Conservation (phyloP, 1,139 yeast genomes). For the Hansenula lynferdii region DNA sequence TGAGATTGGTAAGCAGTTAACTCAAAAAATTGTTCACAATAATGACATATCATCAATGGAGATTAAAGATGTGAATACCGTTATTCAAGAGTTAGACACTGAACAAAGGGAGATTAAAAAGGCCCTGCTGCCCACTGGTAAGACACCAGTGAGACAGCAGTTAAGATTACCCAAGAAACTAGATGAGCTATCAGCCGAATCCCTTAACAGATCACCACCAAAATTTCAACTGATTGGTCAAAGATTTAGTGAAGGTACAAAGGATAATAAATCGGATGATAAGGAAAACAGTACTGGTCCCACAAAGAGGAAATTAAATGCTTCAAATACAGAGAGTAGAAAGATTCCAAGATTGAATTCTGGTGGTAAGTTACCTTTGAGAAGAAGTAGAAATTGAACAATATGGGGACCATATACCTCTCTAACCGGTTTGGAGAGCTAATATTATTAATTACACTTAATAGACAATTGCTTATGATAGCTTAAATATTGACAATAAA, state of each 20-base stretch:
- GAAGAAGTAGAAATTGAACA: neutral
- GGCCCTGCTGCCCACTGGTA: slow-evolving; percentile 22
- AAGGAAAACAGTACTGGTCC: no score
- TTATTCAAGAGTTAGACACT: slow-evolving; percentile 18
- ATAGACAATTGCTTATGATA: no score
- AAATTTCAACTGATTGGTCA: slow-evolving; percentile 22
- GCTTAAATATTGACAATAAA: no score
- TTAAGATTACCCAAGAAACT: slow-evolving; percentile 13
- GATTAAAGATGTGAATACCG: slow-evolving; percentile 13
- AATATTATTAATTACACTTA: no score
- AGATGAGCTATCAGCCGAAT: neutral
- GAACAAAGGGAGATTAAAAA: slow-evolving; percentile 20
- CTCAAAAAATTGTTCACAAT: slow-evolving; percentile 9
- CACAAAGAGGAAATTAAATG: no score
- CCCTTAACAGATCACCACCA: slow-evolving; percentile 17
- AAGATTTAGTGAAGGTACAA: slow-evolving; percentile 7
- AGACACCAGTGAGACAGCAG: slow-evolving; percentile 22
- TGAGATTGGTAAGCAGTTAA: slow-evolving; percentile 1
- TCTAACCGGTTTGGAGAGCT: no score
- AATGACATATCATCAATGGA: slow-evolving; percentile 10
- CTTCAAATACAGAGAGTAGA: neutral
- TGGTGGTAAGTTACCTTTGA: neutral
- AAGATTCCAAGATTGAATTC: neutral
- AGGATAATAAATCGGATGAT: slow-evolving; percentile 1
- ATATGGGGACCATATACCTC: no score